Percentiles rank a stretch among this genome's conserved stretches.
These are phyloP conservation scores for Podospora pseudocomata DNA, from an alignment of 495 filamentous ascomycete species.

Conservation along the genomic window DNA sequence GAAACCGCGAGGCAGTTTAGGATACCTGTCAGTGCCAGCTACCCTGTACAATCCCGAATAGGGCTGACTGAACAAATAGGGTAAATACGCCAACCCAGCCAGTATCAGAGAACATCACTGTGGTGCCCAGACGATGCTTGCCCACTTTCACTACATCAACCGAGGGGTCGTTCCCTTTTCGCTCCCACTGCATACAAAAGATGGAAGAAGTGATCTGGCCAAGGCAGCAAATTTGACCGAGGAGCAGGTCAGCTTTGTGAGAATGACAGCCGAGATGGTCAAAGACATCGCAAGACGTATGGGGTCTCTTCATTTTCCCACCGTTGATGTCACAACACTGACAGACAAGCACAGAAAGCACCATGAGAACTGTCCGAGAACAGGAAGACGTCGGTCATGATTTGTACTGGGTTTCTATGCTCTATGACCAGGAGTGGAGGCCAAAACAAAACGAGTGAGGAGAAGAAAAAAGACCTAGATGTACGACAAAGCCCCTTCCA, in stretches of 20 bases:
- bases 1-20: conserved; percentile 26
- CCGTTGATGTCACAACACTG: neutral
- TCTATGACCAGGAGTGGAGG: conserved; percentile 26
- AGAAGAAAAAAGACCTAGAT: neutral
- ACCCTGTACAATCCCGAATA: no score
- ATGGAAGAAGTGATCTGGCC: conserved; percentile 18
- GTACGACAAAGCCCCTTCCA: neutral
- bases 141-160: conserved; percentile 44
- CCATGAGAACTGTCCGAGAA: conserved; percentile 17
- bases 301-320: neutral
- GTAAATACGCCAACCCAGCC: conserved; percentile 23
- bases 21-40: conserved; percentile 13
- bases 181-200: conserved; percentile 14
- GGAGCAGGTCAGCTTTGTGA: conserved; percentile 26
- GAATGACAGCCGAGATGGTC: conserved; percentile 19
- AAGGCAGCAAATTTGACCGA: conserved; percentile 25
- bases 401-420: conserved; percentile 31
- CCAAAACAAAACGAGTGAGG: conserved; percentile 20
- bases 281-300: conserved; percentile 17
- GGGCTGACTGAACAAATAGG: neutral
- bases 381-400: conserved; percentile 18
- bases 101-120: conserved; percentile 25
- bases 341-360: neutral
- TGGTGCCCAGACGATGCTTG: conserved; percentile 43
- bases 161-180: conserved; percentile 33